Evolutionary conservation across 83 land plant species (phyloP), one percentile per base, ranked within the genome.

Genomic region (Diphasiastrum complanatum): DNA sequence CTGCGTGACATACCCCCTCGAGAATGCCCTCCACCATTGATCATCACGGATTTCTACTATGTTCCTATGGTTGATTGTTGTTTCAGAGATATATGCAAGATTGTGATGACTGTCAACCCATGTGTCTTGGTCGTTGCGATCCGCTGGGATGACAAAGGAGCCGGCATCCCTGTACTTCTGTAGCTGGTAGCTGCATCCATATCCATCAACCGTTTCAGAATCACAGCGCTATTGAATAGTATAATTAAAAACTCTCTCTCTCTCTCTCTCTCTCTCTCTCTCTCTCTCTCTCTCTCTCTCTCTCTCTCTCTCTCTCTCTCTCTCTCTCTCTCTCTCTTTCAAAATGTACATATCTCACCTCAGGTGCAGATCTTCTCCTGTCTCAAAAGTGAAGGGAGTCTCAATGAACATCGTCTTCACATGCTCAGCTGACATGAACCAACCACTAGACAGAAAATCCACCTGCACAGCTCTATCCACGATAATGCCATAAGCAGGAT

Each of bases 91-190:
- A 47, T 95, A 87, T 5, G 99, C 99, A 14, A 95, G 90, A 41
- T 97, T 68, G 65, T 95, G 99, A 69, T 95, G 97, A 45, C 96
- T 95, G 55, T 95, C 99, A 11, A 96, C 99, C 99, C 99, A 95
- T 25, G 99, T 95, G 47, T 80, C 99, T 51, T 79, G 82, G 73
- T 95, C 91, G 22, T 75, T 69, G 0, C 81, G 90, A 50, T 95
- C 85, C 27, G 81, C 84, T 0, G 99, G 99, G 32, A 95, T 67
- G 27, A 95, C 97, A 51, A 67, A 95, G 8, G 99, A 89, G 20
- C 89, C 85, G 1, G 97, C 96, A 61, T 86, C 71, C 63, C 93
- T 74, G 78, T 95, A 95, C 79, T 95, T 95, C 63, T 95, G 99
- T 40, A 95, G 80, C 77, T 79, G 89, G 60, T 95, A 95, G 59